phyloP scores from a whole-genome alignment of 148 eudicot genomes.

The Rhododendron henanense region DNA sequence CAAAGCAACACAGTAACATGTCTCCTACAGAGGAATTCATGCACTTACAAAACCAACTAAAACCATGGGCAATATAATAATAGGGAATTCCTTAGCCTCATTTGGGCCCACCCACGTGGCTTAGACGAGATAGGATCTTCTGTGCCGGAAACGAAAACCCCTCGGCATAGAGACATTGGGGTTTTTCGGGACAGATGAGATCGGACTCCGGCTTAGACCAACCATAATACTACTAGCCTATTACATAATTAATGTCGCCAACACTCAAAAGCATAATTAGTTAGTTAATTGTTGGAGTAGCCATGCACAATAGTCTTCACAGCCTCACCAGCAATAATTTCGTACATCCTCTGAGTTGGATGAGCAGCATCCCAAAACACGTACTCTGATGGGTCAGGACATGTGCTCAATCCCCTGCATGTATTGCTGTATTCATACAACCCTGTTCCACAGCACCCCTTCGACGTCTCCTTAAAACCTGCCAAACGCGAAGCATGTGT shows the following conservation, averaged over 20 bases:
- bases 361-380: slow-evolving; percentile 60
- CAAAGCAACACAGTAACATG: neutral
- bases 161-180: too few relatives aligned
- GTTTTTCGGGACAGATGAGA: too few relatives aligned
- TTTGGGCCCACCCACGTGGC: neutral
- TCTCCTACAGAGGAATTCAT: neutral
- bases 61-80: neutral
- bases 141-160: too few relatives aligned
- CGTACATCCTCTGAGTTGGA: slow-evolving; percentile 40
- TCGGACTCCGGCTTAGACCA: too few relatives aligned
- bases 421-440: slow-evolving; percentile 29
- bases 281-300: neutral
- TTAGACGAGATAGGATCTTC: too few relatives aligned
- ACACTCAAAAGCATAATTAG: neutral
- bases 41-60: neutral
- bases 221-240: neutral
- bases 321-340: slow-evolving; percentile 35
- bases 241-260: neutral
- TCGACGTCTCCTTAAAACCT: slow-evolving; percentile 40
- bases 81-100: neutral
- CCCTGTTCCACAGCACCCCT: slow-evolving; percentile 59
- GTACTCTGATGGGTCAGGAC: slow-evolving; percentile 35
- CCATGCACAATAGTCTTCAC: slow-evolving; percentile 17
- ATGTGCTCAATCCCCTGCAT: slow-evolving; percentile 37
- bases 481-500: neutral